Base-by-base conservation (phyloP, 768 basidiomycete genomes). In the Lactifluus piperatus region DNA sequence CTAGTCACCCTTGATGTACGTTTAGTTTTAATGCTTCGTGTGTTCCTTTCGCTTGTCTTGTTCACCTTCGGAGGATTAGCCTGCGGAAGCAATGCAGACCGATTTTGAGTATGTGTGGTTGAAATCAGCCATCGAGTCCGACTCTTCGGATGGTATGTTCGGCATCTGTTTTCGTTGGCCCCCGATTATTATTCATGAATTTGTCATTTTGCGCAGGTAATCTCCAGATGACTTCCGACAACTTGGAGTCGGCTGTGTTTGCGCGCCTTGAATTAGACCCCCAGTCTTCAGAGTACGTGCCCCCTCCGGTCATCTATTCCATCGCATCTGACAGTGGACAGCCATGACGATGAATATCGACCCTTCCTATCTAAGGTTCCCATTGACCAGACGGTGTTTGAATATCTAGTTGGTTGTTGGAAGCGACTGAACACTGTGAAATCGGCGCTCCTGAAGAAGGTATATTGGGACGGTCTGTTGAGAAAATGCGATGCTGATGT, bases 391-490 rank as follows among this genome's bases (percentile, higher is more conserved):
- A 93, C 94, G 0, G 78, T 83, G 0, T 92, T 95, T 59, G 91
- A 97, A 67, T 98, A 92, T 69, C 77, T 99, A 24, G 79, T 91
- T 9, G 87, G 87, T 20, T 87, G 88, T 67, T 99, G 95, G 95
- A 93, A 91, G 72, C 81, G 94, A n/a, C 65, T 88, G 43, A 87
- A 88, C 62, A 62, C 72, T 7, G 77, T 78, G 14, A 76, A 77
- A 58, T 71, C 77, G 39, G 73, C 77, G 18, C 68, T 90, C 22
- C 60, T 81, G 45, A 90, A 85, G 68, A 88, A 82, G 81, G 89
- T 85, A 43, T 30, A 51, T 58, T 16, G 16, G 7, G 18, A 26
- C 67, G 59, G 9, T 29, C n/a, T 29, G 32, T 45, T 14, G 6
- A 34, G 27, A 13, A 1, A 20, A 18, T 22, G 4, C n/a, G 4